phyloP scores from a whole-genome alignment of 768 basidiomycete species.

The Mycena floridula region DNA sequence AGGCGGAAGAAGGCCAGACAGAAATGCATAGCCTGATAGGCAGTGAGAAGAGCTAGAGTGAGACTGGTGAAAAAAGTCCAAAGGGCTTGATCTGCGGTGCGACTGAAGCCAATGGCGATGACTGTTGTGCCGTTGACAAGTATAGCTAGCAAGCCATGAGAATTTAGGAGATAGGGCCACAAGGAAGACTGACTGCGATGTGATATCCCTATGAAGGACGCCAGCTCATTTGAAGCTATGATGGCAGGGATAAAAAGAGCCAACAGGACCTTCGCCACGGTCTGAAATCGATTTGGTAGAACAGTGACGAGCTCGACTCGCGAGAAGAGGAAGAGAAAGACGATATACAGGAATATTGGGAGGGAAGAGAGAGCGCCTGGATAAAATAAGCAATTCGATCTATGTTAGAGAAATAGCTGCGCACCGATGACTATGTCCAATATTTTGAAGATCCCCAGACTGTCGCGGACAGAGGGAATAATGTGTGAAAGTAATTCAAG shows the following conservation, averaged over 20 bases:
- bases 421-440: constrained; percentile 60
- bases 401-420: constrained; percentile 14
- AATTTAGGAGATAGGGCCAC: background rate
- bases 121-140: background rate
- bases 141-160: background rate
- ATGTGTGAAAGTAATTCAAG: constrained; percentile 56
- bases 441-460: constrained; percentile 38
- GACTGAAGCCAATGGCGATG: constrained; percentile 36
- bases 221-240: constrained; percentile 48
- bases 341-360: constrained; percentile 57
- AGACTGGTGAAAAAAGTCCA: constrained; percentile 56
- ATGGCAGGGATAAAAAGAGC: constrained; percentile 51
- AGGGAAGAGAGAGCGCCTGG: constrained; percentile 54
- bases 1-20: constrained; percentile 55
- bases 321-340: constrained; percentile 57
- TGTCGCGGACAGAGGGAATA: constrained; percentile 42
- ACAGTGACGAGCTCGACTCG: constrained; percentile 41
- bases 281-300: constrained; percentile 45
- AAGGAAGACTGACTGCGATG: constrained; percentile 38
- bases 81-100: constrained; percentile 25
- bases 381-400: constrained; percentile 1
- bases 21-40: constrained; percentile 55
- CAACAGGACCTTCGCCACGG: constrained; percentile 37
- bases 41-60: constrained; percentile 52
- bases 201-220: constrained; percentile 57